Evolutionary conservation across 164 flowering plant species (phyloP).

Genomic region (Tetrastigma voinierianum): DNA sequence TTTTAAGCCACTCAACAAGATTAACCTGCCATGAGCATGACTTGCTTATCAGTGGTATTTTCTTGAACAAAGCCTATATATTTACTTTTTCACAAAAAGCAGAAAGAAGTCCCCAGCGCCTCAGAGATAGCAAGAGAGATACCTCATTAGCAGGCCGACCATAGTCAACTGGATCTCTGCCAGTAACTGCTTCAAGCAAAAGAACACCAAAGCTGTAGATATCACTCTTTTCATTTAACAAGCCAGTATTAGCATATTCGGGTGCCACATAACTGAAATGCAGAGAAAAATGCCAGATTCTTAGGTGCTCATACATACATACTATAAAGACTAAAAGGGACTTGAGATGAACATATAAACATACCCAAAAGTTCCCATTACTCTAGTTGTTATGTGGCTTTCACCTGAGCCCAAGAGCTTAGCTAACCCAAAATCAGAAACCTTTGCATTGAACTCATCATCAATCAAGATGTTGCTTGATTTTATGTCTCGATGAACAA

Average conservation of each 20-base stretch:
- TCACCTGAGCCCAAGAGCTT: conserved; percentile 74
- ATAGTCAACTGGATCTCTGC: conserved; percentile 77
- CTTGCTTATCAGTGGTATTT: background rate
- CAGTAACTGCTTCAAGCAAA: conserved; percentile 68
- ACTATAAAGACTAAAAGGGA: background rate
- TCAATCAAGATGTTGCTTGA: conserved; percentile 77
- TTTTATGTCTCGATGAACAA: conserved; percentile 76
- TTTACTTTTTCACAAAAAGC: background rate
- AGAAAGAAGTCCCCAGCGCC: background rate
- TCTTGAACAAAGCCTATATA: background rate
- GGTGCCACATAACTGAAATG: conserved; percentile 74
- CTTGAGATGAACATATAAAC: background rate
- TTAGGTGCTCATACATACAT: background rate
- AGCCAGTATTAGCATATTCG: conserved; percentile 76
- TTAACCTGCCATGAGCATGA: conserved; percentile 44
- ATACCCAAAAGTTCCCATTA: conserved; percentile 90
- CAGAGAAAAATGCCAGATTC: background rate
- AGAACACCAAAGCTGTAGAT: conserved; percentile 79
- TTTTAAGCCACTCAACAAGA: conserved; percentile 81
- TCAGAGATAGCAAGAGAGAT: background rate
- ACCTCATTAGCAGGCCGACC: conserved; percentile 72
- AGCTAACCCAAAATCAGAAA: conserved; percentile 78
- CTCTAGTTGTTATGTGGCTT: conserved; percentile 76
- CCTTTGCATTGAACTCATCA: conserved; percentile 69
- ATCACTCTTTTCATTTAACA: conserved; percentile 79